A percentile compares a stretch with the other conserved stretches of the same genome.
These are phyloP conservation scores for Pseudomonodictys pantanalensis DNA, from an alignment of 495 filamentous ascomycete species.

Conservation along the genomic window DNA sequence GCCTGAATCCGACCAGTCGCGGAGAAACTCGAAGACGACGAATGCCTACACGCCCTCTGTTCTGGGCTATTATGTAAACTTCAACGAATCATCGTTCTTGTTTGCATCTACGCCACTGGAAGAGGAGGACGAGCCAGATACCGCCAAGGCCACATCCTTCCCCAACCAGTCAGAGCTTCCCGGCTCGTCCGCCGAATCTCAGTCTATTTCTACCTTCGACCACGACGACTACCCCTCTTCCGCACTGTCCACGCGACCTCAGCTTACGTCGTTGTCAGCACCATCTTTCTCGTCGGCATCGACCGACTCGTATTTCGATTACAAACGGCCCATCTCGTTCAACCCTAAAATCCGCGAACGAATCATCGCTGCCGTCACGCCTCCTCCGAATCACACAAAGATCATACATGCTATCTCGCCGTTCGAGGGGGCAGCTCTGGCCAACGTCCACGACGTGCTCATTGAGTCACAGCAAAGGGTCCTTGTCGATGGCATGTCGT, in stretches of 20 bases:
- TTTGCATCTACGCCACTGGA: conserved; percentile 16
- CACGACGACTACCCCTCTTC: conserved; percentile 8
- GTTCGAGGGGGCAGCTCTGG: conserved; percentile 13
- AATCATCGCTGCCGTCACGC: conserved; percentile 18
- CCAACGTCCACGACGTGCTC: conserved; percentile 23
- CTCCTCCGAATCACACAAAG: neutral
- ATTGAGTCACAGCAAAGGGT: conserved; percentile 19
- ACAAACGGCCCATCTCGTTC: conserved; percentile 10
- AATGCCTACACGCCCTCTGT: conserved; percentile 17
- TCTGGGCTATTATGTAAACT: conserved; percentile 17
- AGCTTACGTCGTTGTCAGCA: conserved; percentile 20
- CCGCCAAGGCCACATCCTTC: conserved; percentile 1
- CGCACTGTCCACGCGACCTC: conserved; percentile 4
- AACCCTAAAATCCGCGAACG: conserved; percentile 8
- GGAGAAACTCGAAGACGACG: neutral
- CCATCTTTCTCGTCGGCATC: conserved; percentile 24
- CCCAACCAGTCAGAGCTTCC: neutral
- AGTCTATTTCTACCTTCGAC: neutral
- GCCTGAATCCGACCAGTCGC: neutral
- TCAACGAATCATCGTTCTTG: conserved; percentile 12
- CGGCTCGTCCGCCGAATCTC: neutral
- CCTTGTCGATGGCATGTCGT: conserved; percentile 21
- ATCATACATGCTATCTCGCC: conserved; percentile 15
- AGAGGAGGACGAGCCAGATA: neutral
- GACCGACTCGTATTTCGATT: conserved; percentile 26